phyloP scores from a whole-genome alignment of 805 yeast species.

The Myxozyma neglecta region DNA sequence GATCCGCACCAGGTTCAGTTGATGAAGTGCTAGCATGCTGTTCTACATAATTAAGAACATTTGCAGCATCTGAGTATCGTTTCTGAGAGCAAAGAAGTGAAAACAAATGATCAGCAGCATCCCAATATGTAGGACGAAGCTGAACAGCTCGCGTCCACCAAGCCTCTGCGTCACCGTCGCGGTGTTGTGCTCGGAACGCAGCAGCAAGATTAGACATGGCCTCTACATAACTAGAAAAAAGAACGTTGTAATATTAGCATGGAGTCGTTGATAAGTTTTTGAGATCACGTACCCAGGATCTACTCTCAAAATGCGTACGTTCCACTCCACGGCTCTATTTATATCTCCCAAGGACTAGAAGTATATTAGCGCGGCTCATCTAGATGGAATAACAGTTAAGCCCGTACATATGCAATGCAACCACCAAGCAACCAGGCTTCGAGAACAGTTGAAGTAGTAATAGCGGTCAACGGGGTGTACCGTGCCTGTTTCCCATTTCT shows the following conservation, averaged over 20 bases:
- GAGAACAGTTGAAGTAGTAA: slow-evolving; percentile 8
- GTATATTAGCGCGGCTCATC: background rate
- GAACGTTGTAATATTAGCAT: background rate
- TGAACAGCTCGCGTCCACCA: slow-evolving; percentile 33
- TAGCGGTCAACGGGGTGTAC: slow-evolving; percentile 3
- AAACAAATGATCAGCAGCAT: slow-evolving; percentile 36
- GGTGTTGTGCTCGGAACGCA: slow-evolving; percentile 25
- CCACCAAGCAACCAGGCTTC: slow-evolving; percentile 36
- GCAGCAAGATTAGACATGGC: slow-evolving; percentile 36
- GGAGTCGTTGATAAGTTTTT: background rate
- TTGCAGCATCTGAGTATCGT: slow-evolving; percentile 30
- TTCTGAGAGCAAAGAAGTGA: slow-evolving; percentile 27
- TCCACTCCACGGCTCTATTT: slow-evolving; percentile 25
- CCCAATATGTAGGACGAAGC: slow-evolving; percentile 35
- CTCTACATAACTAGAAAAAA: slow-evolving; percentile 29
- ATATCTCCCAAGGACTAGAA: slow-evolving; percentile 26
- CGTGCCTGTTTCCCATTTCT: slow-evolving; percentile 1
- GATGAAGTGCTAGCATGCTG: slow-evolving; percentile 11
- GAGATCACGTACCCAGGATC: slow-evolving; percentile 23
- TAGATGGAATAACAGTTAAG: background rate
- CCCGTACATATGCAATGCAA: slow-evolving; percentile 34
- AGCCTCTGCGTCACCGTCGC: slow-evolving; percentile 32
- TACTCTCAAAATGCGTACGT: slow-evolving; percentile 20
- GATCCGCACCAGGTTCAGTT: slow-evolving; percentile 15
- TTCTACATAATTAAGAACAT: slow-evolving; percentile 24